A percentile compares a stretch with the other conserved stretches of the same genome.
Conservation (phyloP, 306 rosid species). For the Cucurbita ficifolia region DNA sequence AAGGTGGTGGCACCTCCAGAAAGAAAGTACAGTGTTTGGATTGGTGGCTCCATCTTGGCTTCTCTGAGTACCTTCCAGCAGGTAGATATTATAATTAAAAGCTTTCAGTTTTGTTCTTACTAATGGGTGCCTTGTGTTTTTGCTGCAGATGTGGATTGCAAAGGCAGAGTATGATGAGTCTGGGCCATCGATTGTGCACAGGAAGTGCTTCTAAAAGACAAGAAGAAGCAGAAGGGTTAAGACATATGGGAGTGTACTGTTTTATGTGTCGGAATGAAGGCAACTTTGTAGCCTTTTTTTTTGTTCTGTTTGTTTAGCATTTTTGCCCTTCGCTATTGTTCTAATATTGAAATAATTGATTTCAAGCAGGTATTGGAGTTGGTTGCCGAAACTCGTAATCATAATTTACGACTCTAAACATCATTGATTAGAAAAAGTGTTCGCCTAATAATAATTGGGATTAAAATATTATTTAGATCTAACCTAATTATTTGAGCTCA, state of each 20-base stretch:
- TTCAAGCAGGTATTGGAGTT: slow-evolving; percentile 34
- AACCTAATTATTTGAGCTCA: no score
- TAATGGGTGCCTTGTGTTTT: background rate
- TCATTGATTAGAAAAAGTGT: no score
- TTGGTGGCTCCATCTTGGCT: slow-evolving; percentile 97
- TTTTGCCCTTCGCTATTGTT: slow-evolving; percentile 30
- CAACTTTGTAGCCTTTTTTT: slow-evolving; percentile 11
- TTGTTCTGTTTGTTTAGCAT: slow-evolving; percentile 16
- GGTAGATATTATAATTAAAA: slow-evolving; percentile 19
- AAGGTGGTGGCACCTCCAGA: slow-evolving; percentile 99
- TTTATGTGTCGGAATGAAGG: background rate
- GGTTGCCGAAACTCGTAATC: slow-evolving; percentile 16
- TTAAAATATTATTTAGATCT: no score
- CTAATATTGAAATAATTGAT: slow-evolving; percentile 17
- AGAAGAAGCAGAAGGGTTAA: background rate
- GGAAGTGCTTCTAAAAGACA: slow-evolving; percentile 69
- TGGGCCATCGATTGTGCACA: slow-evolving; percentile 69
- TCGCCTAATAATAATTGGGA: no score
- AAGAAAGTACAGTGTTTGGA: slow-evolving; percentile 99
- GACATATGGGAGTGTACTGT: slow-evolving; percentile 12
- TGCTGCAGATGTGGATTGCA: slow-evolving; percentile 91
- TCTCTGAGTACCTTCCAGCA: slow-evolving; percentile 99
- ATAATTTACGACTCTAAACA: no score
- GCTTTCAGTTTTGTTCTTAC: background rate
- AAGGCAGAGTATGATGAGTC: slow-evolving; percentile 93